phyloP scores from a whole-genome alignment of 2,329 filamentous ascomycete species.

The Ophiostoma triangulosporum region DNA sequence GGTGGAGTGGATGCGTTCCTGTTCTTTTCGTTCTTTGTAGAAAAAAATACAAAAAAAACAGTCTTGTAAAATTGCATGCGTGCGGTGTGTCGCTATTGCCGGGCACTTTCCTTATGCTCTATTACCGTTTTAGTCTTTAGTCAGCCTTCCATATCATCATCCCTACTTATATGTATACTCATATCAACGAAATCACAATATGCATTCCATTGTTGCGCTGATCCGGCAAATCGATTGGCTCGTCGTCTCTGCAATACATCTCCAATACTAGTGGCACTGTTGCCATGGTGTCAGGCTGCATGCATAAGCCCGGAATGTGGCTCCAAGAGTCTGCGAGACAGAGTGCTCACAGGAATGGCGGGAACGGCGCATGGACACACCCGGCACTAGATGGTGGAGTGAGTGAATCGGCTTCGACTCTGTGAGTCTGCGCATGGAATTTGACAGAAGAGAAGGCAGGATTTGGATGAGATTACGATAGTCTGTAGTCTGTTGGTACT shows the following conservation, averaged over 20 bases:
- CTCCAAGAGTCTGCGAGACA: not conserved
- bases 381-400: not conserved
- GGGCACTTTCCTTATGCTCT: too few relatives aligned
- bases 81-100: not conserved
- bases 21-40: too few relatives aligned
- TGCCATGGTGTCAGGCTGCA: slow-evolving; percentile 10
- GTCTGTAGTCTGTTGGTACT: too few relatives aligned
- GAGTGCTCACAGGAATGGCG: not conserved
- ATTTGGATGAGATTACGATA: too few relatives aligned
- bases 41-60: not conserved
- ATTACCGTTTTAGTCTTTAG: too few relatives aligned
- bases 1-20: not conserved
- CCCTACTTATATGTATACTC: too few relatives aligned
- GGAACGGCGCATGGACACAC: not conserved
- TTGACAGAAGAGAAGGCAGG: too few relatives aligned
- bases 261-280: slow-evolving; percentile 4
- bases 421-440: not conserved
- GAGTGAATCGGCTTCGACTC: not conserved
- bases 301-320: slow-evolving; percentile 1
- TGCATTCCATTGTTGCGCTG: not conserved
- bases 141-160: not conserved
- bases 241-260: not conserved
- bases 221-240: not conserved
- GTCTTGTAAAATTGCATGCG: not conserved
- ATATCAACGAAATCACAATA: not conserved